Conservation (phyloP, 2,329 filamentous ascomycete genomes). For the Trichophyton simii region DNA sequence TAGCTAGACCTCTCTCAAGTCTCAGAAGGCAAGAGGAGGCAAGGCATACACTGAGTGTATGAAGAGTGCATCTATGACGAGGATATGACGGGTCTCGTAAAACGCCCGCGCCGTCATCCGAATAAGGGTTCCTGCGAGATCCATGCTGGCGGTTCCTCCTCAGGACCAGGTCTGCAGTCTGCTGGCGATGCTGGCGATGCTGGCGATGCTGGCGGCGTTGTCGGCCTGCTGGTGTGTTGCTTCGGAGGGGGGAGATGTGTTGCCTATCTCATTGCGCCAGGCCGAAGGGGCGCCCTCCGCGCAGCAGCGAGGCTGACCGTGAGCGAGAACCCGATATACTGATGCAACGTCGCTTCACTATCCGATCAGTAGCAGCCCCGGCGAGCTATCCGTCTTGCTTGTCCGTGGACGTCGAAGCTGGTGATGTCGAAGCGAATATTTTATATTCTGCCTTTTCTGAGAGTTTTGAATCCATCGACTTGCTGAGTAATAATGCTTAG, state of each 20-base stretch:
- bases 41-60: conserved; percentile 53
- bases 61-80: conserved; percentile 68
- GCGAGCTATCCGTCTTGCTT: neutral
- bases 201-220: neutral
- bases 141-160: conserved; percentile 33
- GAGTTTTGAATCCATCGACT: too few relatives aligned
- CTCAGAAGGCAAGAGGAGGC: conserved; percentile 8
- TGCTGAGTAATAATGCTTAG: neutral
- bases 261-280: conserved; percentile 4
- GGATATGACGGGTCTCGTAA: conserved; percentile 71
- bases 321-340: neutral
- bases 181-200: neutral
- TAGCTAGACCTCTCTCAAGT: conserved; percentile 9
- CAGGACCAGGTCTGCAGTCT: neutral
- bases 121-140: conserved; percentile 64
- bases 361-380: too few relatives aligned
- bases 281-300: neutral
- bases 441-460: too few relatives aligned
- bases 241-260: neutral
- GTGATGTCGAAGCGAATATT: too few relatives aligned
- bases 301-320: neutral
- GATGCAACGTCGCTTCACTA: neutral
- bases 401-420: neutral
- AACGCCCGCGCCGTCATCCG: conserved; percentile 78
- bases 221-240: neutral